These are phyloP conservation scores for Amaranthus cruentus DNA, from an alignment of 148 eudicot genomes.

Conservation along the genomic window DNA sequence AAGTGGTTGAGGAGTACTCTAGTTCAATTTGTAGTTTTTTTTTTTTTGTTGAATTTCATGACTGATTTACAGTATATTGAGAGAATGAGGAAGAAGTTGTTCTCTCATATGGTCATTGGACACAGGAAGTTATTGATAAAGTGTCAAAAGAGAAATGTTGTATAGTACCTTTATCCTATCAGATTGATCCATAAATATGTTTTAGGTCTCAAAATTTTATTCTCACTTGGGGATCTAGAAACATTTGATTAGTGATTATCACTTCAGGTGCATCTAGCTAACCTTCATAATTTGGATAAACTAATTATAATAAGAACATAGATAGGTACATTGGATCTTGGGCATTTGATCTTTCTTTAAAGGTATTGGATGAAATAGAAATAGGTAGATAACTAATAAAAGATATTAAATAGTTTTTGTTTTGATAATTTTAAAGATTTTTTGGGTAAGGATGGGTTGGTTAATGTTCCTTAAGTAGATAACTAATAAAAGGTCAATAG, in stretches of 20 bases:
- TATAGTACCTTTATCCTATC: background rate
- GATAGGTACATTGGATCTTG: background rate
- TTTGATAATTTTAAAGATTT: slow-evolving; percentile 68
- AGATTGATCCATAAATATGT: background rate
- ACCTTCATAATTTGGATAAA: background rate
- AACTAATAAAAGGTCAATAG: slow-evolving; percentile 56
- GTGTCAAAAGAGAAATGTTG: background rate
- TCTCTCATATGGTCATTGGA: background rate
- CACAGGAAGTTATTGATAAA: too few relatives aligned
- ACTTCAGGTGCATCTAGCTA: background rate
- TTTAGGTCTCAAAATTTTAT: background rate
- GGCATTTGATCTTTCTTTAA: background rate
- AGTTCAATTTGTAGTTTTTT: background rate
- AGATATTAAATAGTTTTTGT: slow-evolving; percentile 17
- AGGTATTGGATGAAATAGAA: too few relatives aligned
- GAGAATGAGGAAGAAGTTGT: background rate
- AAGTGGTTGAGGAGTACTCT: background rate
- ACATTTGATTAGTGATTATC: background rate
- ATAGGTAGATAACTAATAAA: too few relatives aligned
- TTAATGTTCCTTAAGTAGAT: slow-evolving; percentile 81
- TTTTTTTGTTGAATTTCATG: background rate
- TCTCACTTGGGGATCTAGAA: background rate
- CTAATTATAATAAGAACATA: background rate
- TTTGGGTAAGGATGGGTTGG: slow-evolving; percentile 81
- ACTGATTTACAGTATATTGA: background rate